phyloP scores from a whole-genome alignment of 805 yeast genomes.

The Saccharomycopsis fodiens region DNA sequence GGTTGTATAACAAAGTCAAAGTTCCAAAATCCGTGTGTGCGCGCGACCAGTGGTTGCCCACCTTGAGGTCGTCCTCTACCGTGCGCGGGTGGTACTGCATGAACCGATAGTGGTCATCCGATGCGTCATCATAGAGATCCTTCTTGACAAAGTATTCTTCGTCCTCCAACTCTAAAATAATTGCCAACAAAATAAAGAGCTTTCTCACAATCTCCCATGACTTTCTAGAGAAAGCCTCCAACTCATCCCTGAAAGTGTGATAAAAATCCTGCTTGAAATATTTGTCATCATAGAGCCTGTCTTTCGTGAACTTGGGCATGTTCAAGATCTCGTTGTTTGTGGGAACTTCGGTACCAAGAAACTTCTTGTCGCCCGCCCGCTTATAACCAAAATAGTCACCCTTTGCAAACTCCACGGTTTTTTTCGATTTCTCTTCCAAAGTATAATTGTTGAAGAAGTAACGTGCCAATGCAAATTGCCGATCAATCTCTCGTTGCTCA shows the following conservation, averaged over 20 bases:
- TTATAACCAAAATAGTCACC: conserved; percentile 11
- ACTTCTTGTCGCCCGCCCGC: conserved; percentile 4
- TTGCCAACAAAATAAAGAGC: conserved; percentile 28
- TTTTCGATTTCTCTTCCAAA: conserved; percentile 2
- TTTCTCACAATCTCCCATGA: conserved; percentile 26
- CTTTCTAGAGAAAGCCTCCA: conserved; percentile 24
- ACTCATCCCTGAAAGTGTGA: conserved; percentile 23
- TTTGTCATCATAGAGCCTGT: conserved; percentile 21
- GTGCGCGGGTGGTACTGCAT: conserved; percentile 29
- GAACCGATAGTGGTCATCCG: conserved; percentile 30
- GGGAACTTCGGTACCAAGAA: conserved; percentile 1
- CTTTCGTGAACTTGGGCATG: conserved; percentile 12
- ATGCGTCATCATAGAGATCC: conserved; percentile 29
- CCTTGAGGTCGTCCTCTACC: conserved; percentile 27
- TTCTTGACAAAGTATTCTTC: conserved; percentile 29
- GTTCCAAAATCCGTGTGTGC: conserved; percentile 34
- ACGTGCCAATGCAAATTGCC: conserved; percentile 8
- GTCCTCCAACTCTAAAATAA: conserved; percentile 29
- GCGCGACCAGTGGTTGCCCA: conserved; percentile 29
- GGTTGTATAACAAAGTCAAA: conserved; percentile 30
- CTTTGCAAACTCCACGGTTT: conserved; percentile 5
- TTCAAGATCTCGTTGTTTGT: conserved; percentile 9
- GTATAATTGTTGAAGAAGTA: conserved; percentile 6
- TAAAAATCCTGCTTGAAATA: conserved; percentile 21
- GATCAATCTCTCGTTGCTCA: conserved; percentile 4